Evolutionary conservation across 352 stramenopile genomes (phyloP), one percentile per base, ranked within the genome.

Genomic region (Phytophthora macrochlamydospora): DNA sequence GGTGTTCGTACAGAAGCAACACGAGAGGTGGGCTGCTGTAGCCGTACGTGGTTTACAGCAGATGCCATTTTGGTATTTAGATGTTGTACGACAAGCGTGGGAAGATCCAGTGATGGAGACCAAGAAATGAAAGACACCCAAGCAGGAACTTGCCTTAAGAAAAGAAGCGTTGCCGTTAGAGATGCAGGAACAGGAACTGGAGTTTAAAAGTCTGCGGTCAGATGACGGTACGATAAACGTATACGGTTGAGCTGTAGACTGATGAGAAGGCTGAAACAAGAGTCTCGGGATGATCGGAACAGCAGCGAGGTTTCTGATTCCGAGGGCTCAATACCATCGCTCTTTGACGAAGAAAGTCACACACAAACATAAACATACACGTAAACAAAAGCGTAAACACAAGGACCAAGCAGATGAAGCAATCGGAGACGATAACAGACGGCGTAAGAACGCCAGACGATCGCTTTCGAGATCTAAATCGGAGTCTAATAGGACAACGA

Each of bases 51-150:
- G 18, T 24, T 24, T 24, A 24, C 18, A 24, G 18, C 18, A 24
- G 18, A 24, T 24, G 18, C 18, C 18, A 24, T 24, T 24, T 12
- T 59, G 30, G 3, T 62, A 5, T 29, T 42, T 54, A 91, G 87
- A 95, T 79, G 85, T 85, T 46, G 76, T 74, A 5, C 79, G 87
- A 7, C 85, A 92, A 56, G 65, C 57, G 45, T 78, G 78, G 60
- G 87, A 95, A 58, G 87, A 95, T 54, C 87, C 85, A 0, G 76
- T 95, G 77, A 76, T 81, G 56, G 69, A 81, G 33, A 81, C 94
- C 30, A 83, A 83, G 45, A 83, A 87, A 55, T 59, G 84, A 9
- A 85, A 78, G 31, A 62, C 56, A 11, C 73, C 69, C 24, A 89
- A 93, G 51, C 67, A 89, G 24, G 68, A 91, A 5, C 57, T 94